Evolutionary conservation across 495 filamentous ascomycete species (phyloP).

Genomic region (Lasiosphaeriaceae sp.): DNA sequence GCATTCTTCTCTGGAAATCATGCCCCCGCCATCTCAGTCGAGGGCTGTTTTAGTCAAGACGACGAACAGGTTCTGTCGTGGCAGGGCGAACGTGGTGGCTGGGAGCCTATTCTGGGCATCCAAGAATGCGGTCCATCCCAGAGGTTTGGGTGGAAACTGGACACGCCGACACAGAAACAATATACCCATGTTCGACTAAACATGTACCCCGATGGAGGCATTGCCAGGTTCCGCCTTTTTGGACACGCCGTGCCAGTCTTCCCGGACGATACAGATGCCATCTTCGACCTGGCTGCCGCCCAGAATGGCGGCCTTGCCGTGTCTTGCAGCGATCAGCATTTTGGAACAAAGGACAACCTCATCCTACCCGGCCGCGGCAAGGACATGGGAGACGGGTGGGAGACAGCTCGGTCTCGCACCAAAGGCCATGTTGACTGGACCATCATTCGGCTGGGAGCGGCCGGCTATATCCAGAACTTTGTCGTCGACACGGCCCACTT

Average conservation of each 20-base stretch:
- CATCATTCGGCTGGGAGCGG: conserved; percentile 70
- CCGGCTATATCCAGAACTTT: conserved; percentile 65
- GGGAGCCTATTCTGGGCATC: conserved; percentile 69
- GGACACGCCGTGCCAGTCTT: conserved; percentile 73
- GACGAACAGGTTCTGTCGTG: conserved; percentile 57
- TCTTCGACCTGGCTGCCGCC: conserved; percentile 80
- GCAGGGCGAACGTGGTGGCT: conserved; percentile 54
- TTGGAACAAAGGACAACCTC: conserved; percentile 76
- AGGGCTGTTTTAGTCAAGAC: conserved; percentile 65
- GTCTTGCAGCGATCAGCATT: conserved; percentile 80
- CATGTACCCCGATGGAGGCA: conserved; percentile 95
- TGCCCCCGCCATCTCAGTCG: conserved; percentile 75
- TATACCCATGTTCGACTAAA: conserved; percentile 83
- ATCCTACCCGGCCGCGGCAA: conserved; percentile 80
- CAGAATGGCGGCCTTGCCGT: conserved; percentile 76
- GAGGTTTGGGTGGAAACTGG: conserved; percentile 75
- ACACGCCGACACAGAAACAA: conserved; percentile 51
- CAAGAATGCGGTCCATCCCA: conserved; percentile 72
- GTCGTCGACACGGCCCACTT: conserved; percentile 89
- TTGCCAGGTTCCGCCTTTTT: conserved; percentile 79
- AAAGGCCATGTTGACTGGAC: conserved; percentile 84
- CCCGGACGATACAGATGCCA: conserved; percentile 53
- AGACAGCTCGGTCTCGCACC: conserved; percentile 74
- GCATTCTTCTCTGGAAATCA: conserved; percentile 86
- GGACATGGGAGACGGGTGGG: conserved; percentile 96